Base-by-base conservation (phyloP, 2,329 filamentous ascomycete genomes). In the Nannizzia gypsea region DNA sequence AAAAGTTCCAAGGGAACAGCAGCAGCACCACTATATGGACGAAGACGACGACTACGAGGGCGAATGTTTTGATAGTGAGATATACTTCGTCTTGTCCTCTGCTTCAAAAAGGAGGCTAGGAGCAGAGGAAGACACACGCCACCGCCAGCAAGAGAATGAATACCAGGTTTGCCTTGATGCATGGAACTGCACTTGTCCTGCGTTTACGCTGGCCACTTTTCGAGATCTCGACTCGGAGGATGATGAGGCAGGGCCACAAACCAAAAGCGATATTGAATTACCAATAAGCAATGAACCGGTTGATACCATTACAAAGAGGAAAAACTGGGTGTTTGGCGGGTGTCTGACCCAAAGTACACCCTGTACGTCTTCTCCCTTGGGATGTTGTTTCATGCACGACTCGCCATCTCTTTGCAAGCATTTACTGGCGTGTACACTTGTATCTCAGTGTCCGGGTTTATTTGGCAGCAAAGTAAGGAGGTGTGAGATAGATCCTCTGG, bases 141-240 rank as follows among this genome's bases (percentile, higher is more conserved):
- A 50, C 70, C 59, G 63, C 69, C 59, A 60, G 15, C 6, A 24
- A 11, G 31, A n/a, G 22, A 56, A 2, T 24, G 38, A 38, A 57
- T 95, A 96, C 73, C 78, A 88, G 66, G 88, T 97, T 15, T 82
- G 85, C 8, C 79, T 91, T 1, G 66, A 72, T 0, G 83, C 86
- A 1, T 97, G 93, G 93, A 90, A 87, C 71, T 99, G 93, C 73
- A 89, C 84, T 0, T 99, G 93, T 75, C 87, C 90, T 2, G 85
- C 84, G 1, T 97, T 97, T 72, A 81, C 86, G 0, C 85, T 95
- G 63, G 78, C 85, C 20, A 82, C 86, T 1, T 91, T 90, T 52
- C 34, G 58, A 42, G 44, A 59, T 40, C 4, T 46, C 46, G 38
- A 34, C 17, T 31, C 2, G 5, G 38, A 28, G 22, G 38, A 38